Evolutionary conservation across 1,284 basidiomycete species (phyloP), one percentile per base, ranked within the genome.

Genomic region (Cryptococcus amylolentus): DNA sequence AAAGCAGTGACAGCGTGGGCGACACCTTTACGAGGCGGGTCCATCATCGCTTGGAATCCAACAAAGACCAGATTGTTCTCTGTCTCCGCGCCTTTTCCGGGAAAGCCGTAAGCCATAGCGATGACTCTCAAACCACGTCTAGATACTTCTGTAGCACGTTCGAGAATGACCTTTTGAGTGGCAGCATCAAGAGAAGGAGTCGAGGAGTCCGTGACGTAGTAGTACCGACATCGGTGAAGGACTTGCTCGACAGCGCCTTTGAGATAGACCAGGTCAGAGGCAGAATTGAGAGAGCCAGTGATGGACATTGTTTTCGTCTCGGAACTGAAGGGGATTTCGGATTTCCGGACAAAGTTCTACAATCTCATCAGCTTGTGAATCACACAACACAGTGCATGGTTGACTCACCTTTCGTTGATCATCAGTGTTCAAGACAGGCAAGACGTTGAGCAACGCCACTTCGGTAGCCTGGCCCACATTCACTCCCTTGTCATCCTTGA

Each of bases 31-130:
- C 95, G 81, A 0, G 95, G 95, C 3, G 95, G 95, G 74, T 98
- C 95, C 58, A 89, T 81, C 92, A 98, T 98, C 3, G 90, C 93
- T 71, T 91, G 86, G 77, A 96, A 91, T 0, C 94, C 95, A 4
- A 84, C 88, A 72, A 98, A 98, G 1, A 94, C 83, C 20, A 97
- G 81, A 27, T 46, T 28, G 42, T 65, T 58, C 27, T 55, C 67
- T 31, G 79, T 77, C 67, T 82, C 80, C 13, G 65, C 63, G 28
- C 68, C 62, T 16, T 73, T 70, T 46, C 63, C 54, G 2, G 87
- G 85, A 64, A 84, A 86, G 0, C 91, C 91, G 61, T 88, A 92
- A 1, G 92, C 94, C 83, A 95, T 88, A 1, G 88, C 92, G 44
- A 98, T 84, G 35, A 98, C 86, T 14, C 94, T 84, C 44, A 97